These are phyloP conservation scores for Solanum gracilifrons DNA, from an alignment of 257 asterid species.

Conservation along the genomic window DNA sequence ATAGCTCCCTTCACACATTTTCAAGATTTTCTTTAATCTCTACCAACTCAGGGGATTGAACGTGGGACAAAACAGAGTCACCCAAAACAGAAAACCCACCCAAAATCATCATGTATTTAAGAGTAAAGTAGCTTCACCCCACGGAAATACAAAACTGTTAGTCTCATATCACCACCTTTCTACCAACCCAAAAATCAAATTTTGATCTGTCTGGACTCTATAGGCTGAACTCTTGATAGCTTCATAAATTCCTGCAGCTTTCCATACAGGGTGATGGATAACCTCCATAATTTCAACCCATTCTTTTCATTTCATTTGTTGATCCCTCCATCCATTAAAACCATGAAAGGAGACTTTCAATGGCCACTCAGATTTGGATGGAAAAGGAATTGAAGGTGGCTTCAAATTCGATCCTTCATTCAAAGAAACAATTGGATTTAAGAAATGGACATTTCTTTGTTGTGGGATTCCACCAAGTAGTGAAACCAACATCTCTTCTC, in stretches of 20 bases:
- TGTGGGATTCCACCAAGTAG: neutral
- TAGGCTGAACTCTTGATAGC: neutral
- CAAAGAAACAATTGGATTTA: neutral
- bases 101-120: too few species aligned
- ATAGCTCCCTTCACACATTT: too few species aligned
- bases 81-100: neutral
- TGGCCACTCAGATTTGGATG: neutral
- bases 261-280: neutral
- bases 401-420: neutral
- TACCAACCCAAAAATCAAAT: too few species aligned
- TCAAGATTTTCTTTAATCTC: too few species aligned
- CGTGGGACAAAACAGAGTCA: neutral
- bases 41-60: neutral
- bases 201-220: too few species aligned
- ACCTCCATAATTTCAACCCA: too few species aligned
- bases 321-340: too few species aligned
- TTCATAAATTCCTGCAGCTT: neutral
- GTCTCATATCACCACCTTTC: too few species aligned
- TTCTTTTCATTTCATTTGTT: too few species aligned
- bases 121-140: too few species aligned
- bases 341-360: neutral
- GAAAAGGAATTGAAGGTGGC: neutral
- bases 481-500: neutral
- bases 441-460: neutral
- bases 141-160: too few species aligned